Evolutionary conservation across 1,284 basidiomycete species (phyloP), one percentile per base, ranked within the genome.

Genomic region (Irpex rosettiformis): DNA sequence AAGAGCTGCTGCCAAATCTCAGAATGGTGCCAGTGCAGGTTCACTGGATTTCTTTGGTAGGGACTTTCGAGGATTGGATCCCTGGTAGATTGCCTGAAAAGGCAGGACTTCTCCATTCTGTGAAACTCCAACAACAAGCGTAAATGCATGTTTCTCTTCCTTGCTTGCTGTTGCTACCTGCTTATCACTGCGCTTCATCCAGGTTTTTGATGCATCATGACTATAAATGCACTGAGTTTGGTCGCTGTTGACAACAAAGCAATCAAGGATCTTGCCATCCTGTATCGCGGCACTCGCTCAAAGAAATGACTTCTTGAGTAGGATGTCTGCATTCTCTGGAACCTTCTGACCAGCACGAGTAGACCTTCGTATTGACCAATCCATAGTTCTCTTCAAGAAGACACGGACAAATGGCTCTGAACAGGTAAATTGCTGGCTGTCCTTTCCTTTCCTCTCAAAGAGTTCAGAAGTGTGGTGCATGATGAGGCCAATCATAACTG

Each of bases 121-220:
- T 0, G 67, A 65, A 18, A 72, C 64, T 2, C 65, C 67, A 25
- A 71, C 65, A 8, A 73, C 40, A 2, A 72, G 28, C 5, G 72
- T 75, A 56, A 71, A 73, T 11, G 70, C 72, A 2, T 69, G 60
- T 58, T 75, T 75, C 55, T 74, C 73, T 13, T 74, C 72, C 3
- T 60, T 54, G 1, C 72, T 69, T 3, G 68, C 47, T 4, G 67
- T 58, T 1, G 64, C 21, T 4, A 75, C 71, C 55, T 75, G 72
- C 48, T 68, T 70, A 5, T 63, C 51, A 1, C 70, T 70, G 1
- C 21, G 63, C 29, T 62, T 25, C 21, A 51, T 64, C 61, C 66
- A 75, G 3, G 70, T 72, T 1, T 61, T n/a, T 11, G 55, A 57
- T 8, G 52, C 42, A 1, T 65, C 65, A 22, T 63, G 65, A 2